These are phyloP conservation scores for Verticillium isaacii DNA, from an alignment of 2,329 filamentous ascomycete genomes.

Conservation along the genomic window DNA sequence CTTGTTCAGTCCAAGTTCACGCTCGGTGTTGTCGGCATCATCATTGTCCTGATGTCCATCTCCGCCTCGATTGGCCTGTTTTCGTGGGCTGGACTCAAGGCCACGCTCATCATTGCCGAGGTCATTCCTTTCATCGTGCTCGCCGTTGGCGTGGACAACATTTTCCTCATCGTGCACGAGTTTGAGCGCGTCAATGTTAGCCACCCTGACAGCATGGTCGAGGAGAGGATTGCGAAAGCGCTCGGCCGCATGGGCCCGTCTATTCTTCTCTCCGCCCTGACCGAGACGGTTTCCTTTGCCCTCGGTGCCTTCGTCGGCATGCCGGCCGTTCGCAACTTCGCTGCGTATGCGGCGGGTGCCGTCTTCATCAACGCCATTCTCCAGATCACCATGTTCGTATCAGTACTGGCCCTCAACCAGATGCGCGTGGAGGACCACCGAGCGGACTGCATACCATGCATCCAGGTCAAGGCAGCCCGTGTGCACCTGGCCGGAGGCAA, in stretches of 20 bases:
- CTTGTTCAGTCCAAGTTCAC: slow-evolving; percentile 96
- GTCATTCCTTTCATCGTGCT: slow-evolving; percentile 97
- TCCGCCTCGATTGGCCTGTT: slow-evolving; percentile 92
- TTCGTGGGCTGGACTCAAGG: slow-evolving; percentile 86
- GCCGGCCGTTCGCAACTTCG: slow-evolving; percentile 97
- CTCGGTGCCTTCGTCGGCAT: slow-evolving; percentile 93
- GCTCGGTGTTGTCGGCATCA: slow-evolving; percentile 86
- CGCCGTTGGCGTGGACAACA: slow-evolving; percentile 96
- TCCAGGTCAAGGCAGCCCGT: slow-evolving; percentile 72
- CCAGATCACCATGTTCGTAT: slow-evolving; percentile 95
- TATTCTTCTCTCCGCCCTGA: slow-evolving; percentile 90
- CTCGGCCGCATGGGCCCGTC: slow-evolving; percentile 96
- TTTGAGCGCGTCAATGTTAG: slow-evolving; percentile 92
- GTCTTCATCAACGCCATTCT: slow-evolving; percentile 97
- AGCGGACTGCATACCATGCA: slow-evolving; percentile 87
- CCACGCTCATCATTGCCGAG: slow-evolving; percentile 95
- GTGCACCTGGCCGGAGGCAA: slow-evolving; percentile 60
- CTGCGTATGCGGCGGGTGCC: slow-evolving; percentile 90
- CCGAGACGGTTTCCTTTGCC: slow-evolving; percentile 89
- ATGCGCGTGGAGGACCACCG: slow-evolving; percentile 81
- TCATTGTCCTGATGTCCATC: slow-evolving; percentile 97
- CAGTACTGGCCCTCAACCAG: slow-evolving; percentile 87
- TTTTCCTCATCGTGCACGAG: slow-evolving; percentile 97
- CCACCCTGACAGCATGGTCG: slow-evolving; percentile 82
- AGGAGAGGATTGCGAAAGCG: slow-evolving; percentile 79